These are phyloP conservation scores for Calonectria montana DNA, from an alignment of 2,329 filamentous ascomycete genomes.

Conservation along the genomic window DNA sequence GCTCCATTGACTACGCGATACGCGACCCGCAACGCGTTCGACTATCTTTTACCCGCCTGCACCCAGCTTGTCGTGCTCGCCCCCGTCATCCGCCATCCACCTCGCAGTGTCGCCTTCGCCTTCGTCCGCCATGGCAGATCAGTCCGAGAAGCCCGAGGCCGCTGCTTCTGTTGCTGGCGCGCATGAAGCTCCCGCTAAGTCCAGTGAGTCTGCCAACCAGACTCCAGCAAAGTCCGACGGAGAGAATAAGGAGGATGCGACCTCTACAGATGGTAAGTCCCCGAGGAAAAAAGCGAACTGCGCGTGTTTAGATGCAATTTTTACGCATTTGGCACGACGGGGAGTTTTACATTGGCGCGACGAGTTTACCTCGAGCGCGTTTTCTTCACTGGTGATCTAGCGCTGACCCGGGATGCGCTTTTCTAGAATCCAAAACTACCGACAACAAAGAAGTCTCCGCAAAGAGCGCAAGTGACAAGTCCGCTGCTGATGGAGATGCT, in stretches of 20 bases:
- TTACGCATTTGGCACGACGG: background rate
- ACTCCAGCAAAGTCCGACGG: constrained; percentile 37
- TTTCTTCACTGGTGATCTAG: constrained; percentile 30
- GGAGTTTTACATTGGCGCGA: constrained; percentile 26
- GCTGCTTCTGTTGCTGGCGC: constrained; percentile 47
- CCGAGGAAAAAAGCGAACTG: constrained; percentile 2
- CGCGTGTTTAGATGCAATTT: constrained; percentile 19
- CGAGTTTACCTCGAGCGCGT: constrained; percentile 33
- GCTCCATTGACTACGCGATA: constrained; percentile 44
- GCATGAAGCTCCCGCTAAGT: constrained; percentile 43
- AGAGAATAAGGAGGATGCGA: constrained; percentile 45
- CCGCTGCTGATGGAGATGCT: constrained; percentile 53
- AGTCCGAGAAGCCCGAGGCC: constrained; percentile 50
- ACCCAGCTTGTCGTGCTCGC: constrained; percentile 24
- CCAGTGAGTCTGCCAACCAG: constrained; percentile 35
- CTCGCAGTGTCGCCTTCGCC: constrained; percentile 36
- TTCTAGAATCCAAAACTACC: constrained; percentile 42
- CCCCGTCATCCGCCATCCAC: constrained; percentile 29
- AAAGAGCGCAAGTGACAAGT: constrained; percentile 45
- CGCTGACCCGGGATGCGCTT: constrained; percentile 42
- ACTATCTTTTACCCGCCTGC: constrained; percentile 32
- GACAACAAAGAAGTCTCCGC: constrained; percentile 45
- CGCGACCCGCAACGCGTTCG: constrained; percentile 46
- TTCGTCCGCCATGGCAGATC: constrained; percentile 52
- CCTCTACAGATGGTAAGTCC: constrained; percentile 48